Percentiles rank a stretch among this genome's conserved stretches.
Evolutionary conservation across 1,284 basidiomycete genomes (phyloP).

Genomic region (Cutaneotrichosporon cutaneum): DNA sequence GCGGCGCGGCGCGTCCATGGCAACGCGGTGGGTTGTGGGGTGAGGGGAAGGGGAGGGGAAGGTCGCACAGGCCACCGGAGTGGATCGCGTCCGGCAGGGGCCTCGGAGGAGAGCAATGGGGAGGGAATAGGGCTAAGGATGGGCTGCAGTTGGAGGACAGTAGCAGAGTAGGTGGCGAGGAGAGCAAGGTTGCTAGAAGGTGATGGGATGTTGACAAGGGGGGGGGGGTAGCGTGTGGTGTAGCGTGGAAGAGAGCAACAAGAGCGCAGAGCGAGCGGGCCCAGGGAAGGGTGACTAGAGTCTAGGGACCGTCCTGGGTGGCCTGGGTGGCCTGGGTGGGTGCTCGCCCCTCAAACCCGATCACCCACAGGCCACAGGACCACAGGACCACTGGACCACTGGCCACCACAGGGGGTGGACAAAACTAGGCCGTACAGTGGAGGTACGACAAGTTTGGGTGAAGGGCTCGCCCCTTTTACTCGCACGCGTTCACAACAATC

Average conservation of each 20-base stretch:
- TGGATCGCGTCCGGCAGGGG: not conserved
- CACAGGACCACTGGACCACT: too few relatives aligned
- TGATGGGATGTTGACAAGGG: not conserved
- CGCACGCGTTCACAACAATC: not conserved
- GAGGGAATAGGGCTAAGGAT: not conserved
- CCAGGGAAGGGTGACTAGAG: not conserved
- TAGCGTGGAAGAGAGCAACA: not conserved
- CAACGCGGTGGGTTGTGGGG: not conserved
- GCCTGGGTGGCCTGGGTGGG: too few relatives aligned
- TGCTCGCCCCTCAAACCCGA: too few relatives aligned
- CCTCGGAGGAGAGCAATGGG: not conserved
- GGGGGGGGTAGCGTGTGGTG: not conserved
- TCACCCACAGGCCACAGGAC: too few relatives aligned
- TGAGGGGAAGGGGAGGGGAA: not conserved
- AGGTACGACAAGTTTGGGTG: not conserved
- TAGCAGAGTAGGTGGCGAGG: not conserved
- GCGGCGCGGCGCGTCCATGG: slow-evolving; percentile 11
- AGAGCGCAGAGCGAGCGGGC: not conserved
- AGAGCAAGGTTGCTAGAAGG: not conserved
- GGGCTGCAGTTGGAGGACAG: not conserved
- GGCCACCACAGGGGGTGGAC: too few relatives aligned
- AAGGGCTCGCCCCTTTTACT: not conserved
- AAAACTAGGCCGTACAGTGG: too few relatives aligned
- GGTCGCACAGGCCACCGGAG: slow-evolving; percentile 2
- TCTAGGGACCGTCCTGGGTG: not conserved